Conservation (phyloP, 140 eudicot genomes). For the Oenanthe javanica region DNA sequence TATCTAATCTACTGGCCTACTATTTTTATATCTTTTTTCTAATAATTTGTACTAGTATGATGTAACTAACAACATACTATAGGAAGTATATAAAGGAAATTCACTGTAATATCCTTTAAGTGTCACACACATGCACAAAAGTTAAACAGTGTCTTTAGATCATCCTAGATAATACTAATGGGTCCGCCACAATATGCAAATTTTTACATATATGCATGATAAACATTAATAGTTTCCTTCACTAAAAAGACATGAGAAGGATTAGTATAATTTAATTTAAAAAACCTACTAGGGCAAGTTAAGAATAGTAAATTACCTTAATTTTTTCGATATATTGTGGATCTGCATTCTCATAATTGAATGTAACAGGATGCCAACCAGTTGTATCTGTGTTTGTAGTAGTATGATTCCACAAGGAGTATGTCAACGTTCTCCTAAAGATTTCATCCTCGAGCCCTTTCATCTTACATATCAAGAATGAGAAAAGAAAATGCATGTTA, state of each 20-base stretch:
- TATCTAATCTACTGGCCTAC: background rate
- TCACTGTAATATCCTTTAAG: background rate
- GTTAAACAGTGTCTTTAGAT: background rate
- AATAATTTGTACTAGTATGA: background rate
- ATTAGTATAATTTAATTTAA: background rate
- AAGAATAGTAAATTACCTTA: slow-evolving; percentile 37
- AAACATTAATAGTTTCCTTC: background rate
- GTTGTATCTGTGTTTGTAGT: slow-evolving; percentile 37
- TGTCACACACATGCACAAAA: background rate
- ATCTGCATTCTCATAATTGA: slow-evolving; percentile 50
- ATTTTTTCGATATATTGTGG: slow-evolving; percentile 50
- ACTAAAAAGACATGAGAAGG: background rate
- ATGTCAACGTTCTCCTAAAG: slow-evolving; percentile 73
- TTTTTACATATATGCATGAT: background rate
- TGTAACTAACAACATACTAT: background rate
- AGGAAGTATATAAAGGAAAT: background rate
- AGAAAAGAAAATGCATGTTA: slow-evolving; percentile 8
- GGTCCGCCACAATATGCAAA: background rate
- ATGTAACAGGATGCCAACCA: slow-evolving; percentile 89
- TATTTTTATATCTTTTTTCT: background rate
- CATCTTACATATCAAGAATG: slow-evolving; percentile 34
- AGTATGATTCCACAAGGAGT: slow-evolving; percentile 66
- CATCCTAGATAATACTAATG: background rate
- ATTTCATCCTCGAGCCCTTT: slow-evolving; percentile 47
- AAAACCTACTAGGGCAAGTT: slow-evolving; percentile 8